A percentile compares a stretch with the other conserved stretches of the same genome.
phyloP scores from a whole-genome alignment of 139 green algal species.

The Gonium pectorale region DNA sequence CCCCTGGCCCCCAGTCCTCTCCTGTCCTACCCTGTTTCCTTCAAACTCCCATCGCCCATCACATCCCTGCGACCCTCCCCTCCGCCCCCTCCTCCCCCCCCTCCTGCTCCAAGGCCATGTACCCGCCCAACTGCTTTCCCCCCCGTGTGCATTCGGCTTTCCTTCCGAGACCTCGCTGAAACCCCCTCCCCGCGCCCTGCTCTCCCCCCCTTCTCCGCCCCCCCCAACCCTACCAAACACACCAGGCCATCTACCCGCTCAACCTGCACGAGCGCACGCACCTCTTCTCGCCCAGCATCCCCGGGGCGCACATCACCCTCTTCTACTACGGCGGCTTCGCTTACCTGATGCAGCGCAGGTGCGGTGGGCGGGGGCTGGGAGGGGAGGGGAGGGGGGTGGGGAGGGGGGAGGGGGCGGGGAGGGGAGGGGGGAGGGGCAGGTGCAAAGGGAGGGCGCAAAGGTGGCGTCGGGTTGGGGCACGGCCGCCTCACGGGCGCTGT shows the following conservation, averaged over 20 bases:
- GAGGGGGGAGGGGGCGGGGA: neutral
- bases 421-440: neutral
- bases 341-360: constrained; percentile 90
- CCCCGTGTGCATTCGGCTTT: too few species aligned
- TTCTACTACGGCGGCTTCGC: constrained; percentile 97
- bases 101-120: constrained; percentile 59
- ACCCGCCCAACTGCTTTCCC: constrained; percentile 79
- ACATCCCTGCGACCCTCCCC: neutral
- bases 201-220: too few species aligned
- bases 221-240: neutral
- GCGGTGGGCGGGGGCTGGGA: neutral
- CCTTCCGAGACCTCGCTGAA: too few species aligned
- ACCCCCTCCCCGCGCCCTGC: too few species aligned
- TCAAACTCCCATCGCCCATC: too few species aligned
- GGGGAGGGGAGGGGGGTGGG: neutral
- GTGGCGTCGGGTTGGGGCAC: too few species aligned
- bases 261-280: constrained; percentile 75
- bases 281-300: constrained; percentile 85
- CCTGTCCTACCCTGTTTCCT: too few species aligned
- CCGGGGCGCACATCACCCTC: constrained; percentile 87
- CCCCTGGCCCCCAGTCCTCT: neutral
- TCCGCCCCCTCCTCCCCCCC: neutral
- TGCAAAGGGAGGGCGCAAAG: neutral
- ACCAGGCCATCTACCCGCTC: constrained; percentile 75
- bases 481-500: too few species aligned